These are phyloP conservation scores for Pseudozyma hubeiensis DNA, from an alignment of 1,284 basidiomycete genomes.

Conservation along the genomic window DNA sequence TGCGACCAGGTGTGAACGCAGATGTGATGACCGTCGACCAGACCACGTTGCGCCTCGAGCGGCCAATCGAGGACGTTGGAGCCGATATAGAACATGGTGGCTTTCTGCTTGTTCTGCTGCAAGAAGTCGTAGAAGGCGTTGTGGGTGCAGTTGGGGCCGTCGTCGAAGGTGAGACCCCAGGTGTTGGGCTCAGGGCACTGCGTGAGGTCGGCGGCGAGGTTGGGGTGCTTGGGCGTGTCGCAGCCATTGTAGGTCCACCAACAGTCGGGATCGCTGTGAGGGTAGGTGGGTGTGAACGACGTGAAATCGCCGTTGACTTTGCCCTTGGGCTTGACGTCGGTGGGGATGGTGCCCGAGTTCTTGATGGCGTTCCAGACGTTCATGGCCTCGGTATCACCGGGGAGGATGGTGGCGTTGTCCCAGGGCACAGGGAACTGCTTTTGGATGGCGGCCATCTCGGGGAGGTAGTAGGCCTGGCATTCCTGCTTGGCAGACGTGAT, in stretches of 20 bases:
- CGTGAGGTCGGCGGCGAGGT: conserved; percentile 69
- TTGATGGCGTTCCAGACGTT: conserved; percentile 61
- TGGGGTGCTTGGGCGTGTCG: conserved; percentile 62
- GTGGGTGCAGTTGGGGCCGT: conserved; percentile 71
- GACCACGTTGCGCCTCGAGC: conserved; percentile 71
- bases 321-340: conserved; percentile 67
- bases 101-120: conserved; percentile 71
- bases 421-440: conserved; percentile 61
- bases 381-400: conserved; percentile 69
- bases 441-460: conserved; percentile 51
- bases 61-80: conserved; percentile 74
- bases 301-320: conserved; percentile 53
- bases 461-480: conserved; percentile 56
- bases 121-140: conserved; percentile 73
- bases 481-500: conserved; percentile 40
- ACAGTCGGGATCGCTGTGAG: conserved; percentile 60
- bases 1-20: conserved; percentile 70
- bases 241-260: conserved; percentile 64
- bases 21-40: conserved; percentile 64
- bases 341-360: conserved; percentile 65
- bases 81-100: conserved; percentile 72
- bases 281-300: conserved; percentile 45
- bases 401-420: conserved; percentile 68
- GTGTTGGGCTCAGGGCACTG: conserved; percentile 71
- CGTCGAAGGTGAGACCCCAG: conserved; percentile 73